phyloP scores from a whole-genome alignment of 768 basidiomycete species.

The Boletus fagicola region DNA sequence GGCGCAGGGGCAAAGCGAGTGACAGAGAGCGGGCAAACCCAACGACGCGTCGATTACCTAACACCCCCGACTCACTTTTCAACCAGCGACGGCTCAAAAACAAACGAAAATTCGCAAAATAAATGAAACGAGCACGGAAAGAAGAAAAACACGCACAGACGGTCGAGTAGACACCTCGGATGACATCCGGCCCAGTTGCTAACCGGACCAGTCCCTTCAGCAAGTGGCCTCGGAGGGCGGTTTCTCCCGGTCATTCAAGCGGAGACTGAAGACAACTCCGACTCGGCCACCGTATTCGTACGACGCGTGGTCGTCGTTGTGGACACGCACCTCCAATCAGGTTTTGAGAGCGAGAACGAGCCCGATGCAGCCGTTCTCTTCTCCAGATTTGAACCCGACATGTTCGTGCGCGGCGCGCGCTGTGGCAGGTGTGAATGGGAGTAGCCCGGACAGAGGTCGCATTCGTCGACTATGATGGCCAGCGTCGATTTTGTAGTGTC shows the following conservation, averaged over 20 bases:
- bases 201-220: slow-evolving; percentile 13
- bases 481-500: neutral
- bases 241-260: slow-evolving; percentile 5
- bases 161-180: neutral
- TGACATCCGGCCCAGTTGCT: slow-evolving; percentile 6
- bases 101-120: slow-evolving; percentile 4
- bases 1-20: slow-evolving; percentile 26
- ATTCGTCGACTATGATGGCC: neutral
- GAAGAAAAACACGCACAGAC: neutral
- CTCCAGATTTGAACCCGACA: neutral
- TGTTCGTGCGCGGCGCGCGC: neutral
- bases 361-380: neutral
- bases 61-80: slow-evolving; percentile 19
- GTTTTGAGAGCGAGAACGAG: neutral
- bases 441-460: neutral
- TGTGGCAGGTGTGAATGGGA: neutral
- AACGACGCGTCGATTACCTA: slow-evolving; percentile 36
- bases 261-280: slow-evolving; percentile 13
- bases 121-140: neutral
- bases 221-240: neutral
- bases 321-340: neutral
- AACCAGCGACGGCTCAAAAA: slow-evolving; percentile 23
- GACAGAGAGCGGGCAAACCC: slow-evolving; percentile 18
- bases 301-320: slow-evolving; percentile 6
- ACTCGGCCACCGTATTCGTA: slow-evolving; percentile 7